Base-by-base conservation (phyloP, 2,329 filamentous ascomycete genomes). In the Paradendryphiella salina region DNA sequence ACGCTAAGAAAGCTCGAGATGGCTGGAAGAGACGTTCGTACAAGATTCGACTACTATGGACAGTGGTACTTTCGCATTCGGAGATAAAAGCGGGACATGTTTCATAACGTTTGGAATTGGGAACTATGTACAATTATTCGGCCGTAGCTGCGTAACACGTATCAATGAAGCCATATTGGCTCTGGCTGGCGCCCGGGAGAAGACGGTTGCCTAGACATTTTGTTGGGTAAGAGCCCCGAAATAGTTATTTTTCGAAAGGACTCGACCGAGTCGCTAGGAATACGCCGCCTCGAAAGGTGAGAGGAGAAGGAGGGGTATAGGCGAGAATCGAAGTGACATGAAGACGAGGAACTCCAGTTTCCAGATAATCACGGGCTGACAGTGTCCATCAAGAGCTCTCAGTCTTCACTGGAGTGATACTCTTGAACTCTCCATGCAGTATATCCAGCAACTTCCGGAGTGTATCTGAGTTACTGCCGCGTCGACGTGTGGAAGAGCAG, bases 361-460 rank as follows among this genome's bases (percentile, higher is more conserved):
- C 10, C 23, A 46, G n/a, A 11, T 23, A 15, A 33, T 17, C 3
- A 9, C 11, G 11, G 17, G 11, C n/a, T 10, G 8, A 32, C 10
- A 6, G 13, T 36, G 20, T 9, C 10, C 20, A 34, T 28, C 15
- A 54, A 14, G 40, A 44, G 10, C n/a, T 41, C 41, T 66, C 63
- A 14, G 51, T 59, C 42, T 70, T 71, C 4, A 69, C 60, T 20
- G 51, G 26, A 26, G 49, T 46, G 9, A 53, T 43, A 3, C 56
- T 56, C 48, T 70, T 71, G 52, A 73, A 58, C 41, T 73, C 72
- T 13, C 70, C 71, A 41, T 74, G 71, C 29, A 75, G 36, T 35
- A 75, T 75, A 13, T 70, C 69, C 10, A 75, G 53, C 11, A 75
- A 54, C 45, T 73, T 75, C 8, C 72, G 57, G 6, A 75, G 58